Percentiles rank a stretch among this genome's conserved stretches.
These are phyloP conservation scores for Termitomyces sp. DNA, from an alignment of 768 basidiomycete species.

Conservation along the genomic window DNA sequence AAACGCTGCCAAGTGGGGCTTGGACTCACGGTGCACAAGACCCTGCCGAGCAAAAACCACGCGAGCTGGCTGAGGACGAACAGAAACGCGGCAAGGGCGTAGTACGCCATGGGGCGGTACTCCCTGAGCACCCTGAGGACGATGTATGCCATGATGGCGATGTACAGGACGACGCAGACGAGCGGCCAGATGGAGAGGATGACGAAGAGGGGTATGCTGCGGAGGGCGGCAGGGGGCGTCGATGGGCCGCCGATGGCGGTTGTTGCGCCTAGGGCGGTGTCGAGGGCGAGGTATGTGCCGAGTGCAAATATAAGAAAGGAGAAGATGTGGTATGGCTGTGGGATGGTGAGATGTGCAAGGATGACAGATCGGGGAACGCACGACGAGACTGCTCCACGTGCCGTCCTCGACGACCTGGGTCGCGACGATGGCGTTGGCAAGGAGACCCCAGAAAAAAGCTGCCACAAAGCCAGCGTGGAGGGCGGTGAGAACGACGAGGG, in stretches of 20 bases:
- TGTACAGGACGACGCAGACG: conserved; percentile 53
- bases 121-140: conserved; percentile 76
- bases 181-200: conserved; percentile 75
- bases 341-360: not conserved
- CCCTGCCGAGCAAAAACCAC: conserved; percentile 76
- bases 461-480: conserved; percentile 79
- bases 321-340: conserved; percentile 63
- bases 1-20: not conserved
- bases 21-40: conserved; percentile 64
- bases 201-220: conserved; percentile 76
- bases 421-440: conserved; percentile 74
- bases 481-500: conserved; percentile 67
- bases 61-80: conserved; percentile 82
- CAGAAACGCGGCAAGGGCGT: conserved; percentile 63
- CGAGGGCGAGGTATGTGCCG: conserved; percentile 82
- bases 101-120: conserved; percentile 75
- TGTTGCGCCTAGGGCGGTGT: conserved; percentile 71
- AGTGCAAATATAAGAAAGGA: conserved; percentile 59
- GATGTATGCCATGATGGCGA: conserved; percentile 77
- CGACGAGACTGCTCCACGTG: conserved; percentile 63
- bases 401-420: conserved; percentile 93
- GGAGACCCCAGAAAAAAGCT: conserved; percentile 77
- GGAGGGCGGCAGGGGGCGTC: too few relatives aligned
- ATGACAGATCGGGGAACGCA: conserved; percentile 29
- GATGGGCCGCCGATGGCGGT: conserved; percentile 50